These are phyloP conservation scores for Monosporascus sp. DNA, from an alignment of 2,329 filamentous ascomycete species.

Conservation along the genomic window DNA sequence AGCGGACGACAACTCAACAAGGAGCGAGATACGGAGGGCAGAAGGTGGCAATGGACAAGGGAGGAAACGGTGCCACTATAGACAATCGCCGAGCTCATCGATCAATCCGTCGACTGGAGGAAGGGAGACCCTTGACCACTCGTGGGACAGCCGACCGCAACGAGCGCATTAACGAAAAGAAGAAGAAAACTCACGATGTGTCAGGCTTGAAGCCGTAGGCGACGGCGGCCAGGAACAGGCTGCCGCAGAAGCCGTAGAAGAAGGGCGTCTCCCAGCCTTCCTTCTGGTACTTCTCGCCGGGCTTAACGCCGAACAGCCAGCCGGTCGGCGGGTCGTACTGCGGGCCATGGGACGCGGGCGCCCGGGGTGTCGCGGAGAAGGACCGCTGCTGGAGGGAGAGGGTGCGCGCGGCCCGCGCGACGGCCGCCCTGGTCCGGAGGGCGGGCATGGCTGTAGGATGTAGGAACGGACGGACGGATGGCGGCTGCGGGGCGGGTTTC, in stretches of 20 bases:
- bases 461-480: background rate
- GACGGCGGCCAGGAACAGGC: slow-evolving; percentile 65
- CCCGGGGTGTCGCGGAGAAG: slow-evolving; percentile 41
- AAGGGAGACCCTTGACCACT: background rate
- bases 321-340: slow-evolving; percentile 87
- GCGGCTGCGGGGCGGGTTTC: background rate
- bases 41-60: background rate
- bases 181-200: slow-evolving; percentile 72
- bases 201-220: slow-evolving; percentile 96
- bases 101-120: background rate
- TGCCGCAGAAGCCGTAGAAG: slow-evolving; percentile 79
- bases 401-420: slow-evolving; percentile 23
- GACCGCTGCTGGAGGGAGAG: slow-evolving; percentile 26
- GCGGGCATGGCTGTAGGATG: slow-evolving; percentile 17
- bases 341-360: slow-evolving; percentile 54
- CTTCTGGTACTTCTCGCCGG: slow-evolving; percentile 89
- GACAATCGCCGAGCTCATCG: no score
- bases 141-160: no score
- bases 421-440: slow-evolving; percentile 20
- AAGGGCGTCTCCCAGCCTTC: slow-evolving; percentile 93
- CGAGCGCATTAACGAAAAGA: background rate
- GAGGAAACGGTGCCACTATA: background rate
- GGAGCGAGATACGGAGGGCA: background rate
- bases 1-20: background rate
- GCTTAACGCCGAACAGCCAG: slow-evolving; percentile 91